Conservation (phyloP, 129 eudicot genomes). For the Helichrysum umbraculigerum region DNA sequence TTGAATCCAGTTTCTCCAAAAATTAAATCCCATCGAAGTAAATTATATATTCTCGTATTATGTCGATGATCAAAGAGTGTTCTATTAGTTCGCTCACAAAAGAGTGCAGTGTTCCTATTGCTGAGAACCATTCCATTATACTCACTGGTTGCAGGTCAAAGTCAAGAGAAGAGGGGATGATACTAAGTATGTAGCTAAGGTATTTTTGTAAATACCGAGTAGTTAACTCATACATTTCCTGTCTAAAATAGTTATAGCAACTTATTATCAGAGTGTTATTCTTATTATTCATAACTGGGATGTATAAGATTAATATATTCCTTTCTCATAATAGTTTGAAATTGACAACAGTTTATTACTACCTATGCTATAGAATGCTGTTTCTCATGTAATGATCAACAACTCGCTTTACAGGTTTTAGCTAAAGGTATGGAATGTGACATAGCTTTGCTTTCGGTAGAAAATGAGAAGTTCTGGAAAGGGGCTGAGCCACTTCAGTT, state of each 20-base stretch:
- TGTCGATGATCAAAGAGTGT: constrained; percentile 8
- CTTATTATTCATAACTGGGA: background rate
- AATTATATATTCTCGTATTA: background rate
- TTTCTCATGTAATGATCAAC: constrained; percentile 27
- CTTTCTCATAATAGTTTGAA: background rate
- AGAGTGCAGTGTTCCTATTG: background rate
- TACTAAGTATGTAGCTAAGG: constrained; percentile 95
- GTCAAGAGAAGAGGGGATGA: constrained; percentile 98
- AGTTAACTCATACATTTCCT: constrained; percentile 8
- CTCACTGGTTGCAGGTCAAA: constrained; percentile 70
- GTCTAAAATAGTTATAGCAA: background rate
- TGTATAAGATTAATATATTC: background rate
- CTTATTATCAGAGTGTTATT: constrained; percentile 4
- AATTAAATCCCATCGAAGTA: background rate
- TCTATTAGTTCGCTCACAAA: constrained; percentile 11
- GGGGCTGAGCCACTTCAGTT: constrained; percentile 79
- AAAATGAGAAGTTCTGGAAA: constrained; percentile 85
- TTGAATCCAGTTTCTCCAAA: background rate
- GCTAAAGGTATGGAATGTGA: constrained; percentile 96
- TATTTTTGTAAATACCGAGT: constrained; percentile 31
- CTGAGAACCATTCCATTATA: constrained; percentile 6
- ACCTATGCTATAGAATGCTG: background rate
- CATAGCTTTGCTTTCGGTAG: constrained; percentile 91
- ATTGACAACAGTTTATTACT: background rate
- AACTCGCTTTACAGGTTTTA: constrained; percentile 56